phyloP scores from a whole-genome alignment of 2,329 filamentous ascomycete genomes.

The Fusarium devonianum region DNA sequence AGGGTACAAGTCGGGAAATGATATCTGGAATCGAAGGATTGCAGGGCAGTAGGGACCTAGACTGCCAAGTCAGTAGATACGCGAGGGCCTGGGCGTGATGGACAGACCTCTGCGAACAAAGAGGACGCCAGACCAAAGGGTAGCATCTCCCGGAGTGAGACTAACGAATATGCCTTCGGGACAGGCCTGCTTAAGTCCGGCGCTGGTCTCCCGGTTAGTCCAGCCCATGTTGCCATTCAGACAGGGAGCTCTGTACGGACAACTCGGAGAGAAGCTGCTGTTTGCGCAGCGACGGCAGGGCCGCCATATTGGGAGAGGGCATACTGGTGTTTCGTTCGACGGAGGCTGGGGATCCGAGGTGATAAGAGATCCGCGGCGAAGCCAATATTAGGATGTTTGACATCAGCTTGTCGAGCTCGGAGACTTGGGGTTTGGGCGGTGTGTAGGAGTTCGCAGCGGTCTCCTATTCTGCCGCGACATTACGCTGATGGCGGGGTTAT shows the following conservation, averaged over 20 bases:
- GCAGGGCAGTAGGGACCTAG: constrained; percentile 90
- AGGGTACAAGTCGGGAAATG: constrained; percentile 84
- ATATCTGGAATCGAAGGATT: constrained; percentile 87
- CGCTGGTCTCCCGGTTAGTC: constrained; percentile 57
- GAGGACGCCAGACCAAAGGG: constrained; percentile 87
- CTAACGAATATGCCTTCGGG: constrained; percentile 88
- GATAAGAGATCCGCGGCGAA: no score
- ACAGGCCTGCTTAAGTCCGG: constrained; percentile 80
- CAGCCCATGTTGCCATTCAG: constrained; percentile 2
- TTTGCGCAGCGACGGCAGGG: constrained; percentile 66
- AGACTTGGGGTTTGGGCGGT: neutral
- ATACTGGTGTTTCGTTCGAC: constrained; percentile 50
- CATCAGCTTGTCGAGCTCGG: neutral
- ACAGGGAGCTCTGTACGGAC: constrained; percentile 57
- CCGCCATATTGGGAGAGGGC: constrained; percentile 54
- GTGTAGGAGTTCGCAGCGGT: neutral
- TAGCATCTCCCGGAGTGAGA: constrained; percentile 80
- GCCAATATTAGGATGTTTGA: neutral
- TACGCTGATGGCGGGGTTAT: constrained; percentile 35
- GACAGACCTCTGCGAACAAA: constrained; percentile 86
- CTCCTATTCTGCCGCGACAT: constrained; percentile 38
- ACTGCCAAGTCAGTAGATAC: neutral
- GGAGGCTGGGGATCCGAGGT: no score
- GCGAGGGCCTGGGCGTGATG: no score
- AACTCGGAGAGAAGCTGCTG: constrained; percentile 85